Percentiles rank a stretch among this genome's conserved stretches.
These are phyloP conservation scores for Diospyros lotus DNA, from an alignment of 148 eudicot genomes.

Conservation along the genomic window DNA sequence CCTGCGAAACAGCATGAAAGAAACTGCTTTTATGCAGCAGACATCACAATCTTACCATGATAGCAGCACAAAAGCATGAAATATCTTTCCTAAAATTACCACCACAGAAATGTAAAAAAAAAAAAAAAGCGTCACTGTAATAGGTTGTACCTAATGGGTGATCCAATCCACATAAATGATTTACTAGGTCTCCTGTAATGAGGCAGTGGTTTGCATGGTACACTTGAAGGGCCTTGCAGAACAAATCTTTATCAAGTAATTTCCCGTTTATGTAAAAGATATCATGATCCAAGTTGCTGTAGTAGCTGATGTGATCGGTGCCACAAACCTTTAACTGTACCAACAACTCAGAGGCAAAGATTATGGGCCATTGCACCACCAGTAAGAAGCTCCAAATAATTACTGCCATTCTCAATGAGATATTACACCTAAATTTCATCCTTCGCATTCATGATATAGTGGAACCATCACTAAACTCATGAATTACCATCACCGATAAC, in stretches of 20 bases:
- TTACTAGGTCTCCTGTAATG: conserved; percentile 8
- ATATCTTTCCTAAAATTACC: not conserved
- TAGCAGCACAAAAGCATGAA: not conserved
- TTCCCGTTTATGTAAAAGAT: conserved; percentile 41
- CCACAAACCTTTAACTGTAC: conserved; percentile 31
- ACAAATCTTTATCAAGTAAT: conserved; percentile 29
- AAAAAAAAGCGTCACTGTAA: not conserved
- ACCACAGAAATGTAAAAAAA: not conserved
- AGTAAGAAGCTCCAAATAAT: conserved; percentile 34
- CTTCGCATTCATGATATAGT: conserved; percentile 12
- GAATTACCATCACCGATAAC: conserved; percentile 3
- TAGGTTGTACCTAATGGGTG: conserved; percentile 28
- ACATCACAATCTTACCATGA: not conserved
- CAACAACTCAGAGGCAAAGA: conserved; percentile 25
- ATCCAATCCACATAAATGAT: conserved; percentile 27
- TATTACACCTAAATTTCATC: conserved; percentile 27
- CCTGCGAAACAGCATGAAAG: conserved; percentile 23
- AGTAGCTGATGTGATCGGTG: conserved; percentile 28
- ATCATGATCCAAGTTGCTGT: conserved; percentile 21
- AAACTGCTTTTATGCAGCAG: not conserved
- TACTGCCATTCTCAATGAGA: conserved; percentile 26
- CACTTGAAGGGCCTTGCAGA: conserved; percentile 35
- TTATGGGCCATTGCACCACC: conserved; percentile 33
- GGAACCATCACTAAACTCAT: conserved; percentile 9
- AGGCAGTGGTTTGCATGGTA: conserved; percentile 29